Conservation (phyloP, 1,284 basidiomycete species). For the Ganoderma lingzhi region DNA sequence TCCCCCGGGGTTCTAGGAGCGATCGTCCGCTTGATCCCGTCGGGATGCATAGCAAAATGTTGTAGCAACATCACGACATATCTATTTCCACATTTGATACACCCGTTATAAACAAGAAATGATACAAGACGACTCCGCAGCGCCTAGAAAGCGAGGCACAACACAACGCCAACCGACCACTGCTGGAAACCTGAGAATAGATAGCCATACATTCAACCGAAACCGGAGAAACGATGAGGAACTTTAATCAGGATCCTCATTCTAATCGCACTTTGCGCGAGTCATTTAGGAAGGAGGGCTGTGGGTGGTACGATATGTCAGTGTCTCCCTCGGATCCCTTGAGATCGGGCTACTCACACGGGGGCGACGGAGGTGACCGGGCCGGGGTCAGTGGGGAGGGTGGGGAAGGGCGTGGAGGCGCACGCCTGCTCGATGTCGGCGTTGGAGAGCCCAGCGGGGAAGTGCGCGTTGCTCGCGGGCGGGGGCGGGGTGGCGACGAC, state of each 20-base stretch:
- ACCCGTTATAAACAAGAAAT: neutral
- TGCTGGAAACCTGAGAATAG: constrained; percentile 3
- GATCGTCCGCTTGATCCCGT: neutral
- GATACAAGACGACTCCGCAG: constrained; percentile 3
- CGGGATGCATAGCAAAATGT: neutral
- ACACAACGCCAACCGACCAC: neutral
- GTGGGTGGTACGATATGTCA: neutral
- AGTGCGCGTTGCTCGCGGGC: constrained; percentile 30
- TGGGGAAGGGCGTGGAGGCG: constrained; percentile 38
- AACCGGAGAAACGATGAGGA: neutral
- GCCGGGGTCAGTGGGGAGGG: constrained; percentile 42
- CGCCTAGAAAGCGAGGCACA: neutral
- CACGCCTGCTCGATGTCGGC: constrained; percentile 39
- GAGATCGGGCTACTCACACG: constrained; percentile 35
- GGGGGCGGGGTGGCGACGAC: constrained; percentile 37
- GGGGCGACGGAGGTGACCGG: constrained; percentile 40
- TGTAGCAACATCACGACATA: neutral
- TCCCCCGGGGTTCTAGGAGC: neutral
- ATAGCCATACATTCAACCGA: constrained; percentile 6
- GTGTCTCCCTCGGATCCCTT: neutral
- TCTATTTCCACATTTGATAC: constrained; percentile 5
- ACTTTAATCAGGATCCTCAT: neutral
- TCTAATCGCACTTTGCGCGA: constrained; percentile 5
- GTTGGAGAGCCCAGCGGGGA: constrained; percentile 38
- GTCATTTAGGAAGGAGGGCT: constrained; percentile 32